A percentile compares a stretch with the other conserved stretches of the same genome.
Evolutionary conservation across 768 basidiomycete genomes (phyloP).

Genomic region (Leccinum variicolor): DNA sequence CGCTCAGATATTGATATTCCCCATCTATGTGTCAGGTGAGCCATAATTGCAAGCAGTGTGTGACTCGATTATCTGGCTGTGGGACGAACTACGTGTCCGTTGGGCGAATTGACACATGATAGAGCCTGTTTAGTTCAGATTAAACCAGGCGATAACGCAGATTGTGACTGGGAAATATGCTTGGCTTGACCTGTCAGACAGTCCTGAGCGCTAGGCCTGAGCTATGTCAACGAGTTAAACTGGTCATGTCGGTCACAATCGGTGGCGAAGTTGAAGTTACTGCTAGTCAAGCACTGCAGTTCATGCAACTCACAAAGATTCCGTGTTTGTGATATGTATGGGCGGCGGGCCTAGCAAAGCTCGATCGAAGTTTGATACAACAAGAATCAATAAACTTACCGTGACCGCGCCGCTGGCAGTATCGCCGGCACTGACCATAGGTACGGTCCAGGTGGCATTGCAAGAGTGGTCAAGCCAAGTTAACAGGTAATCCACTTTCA

Average conservation of each 20-base stretch:
- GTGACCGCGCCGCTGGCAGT: neutral
- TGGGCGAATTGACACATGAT: neutral
- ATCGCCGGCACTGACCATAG: neutral
- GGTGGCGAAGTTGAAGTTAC: no score
- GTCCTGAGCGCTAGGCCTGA: no score
- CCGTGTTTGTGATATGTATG: no score
- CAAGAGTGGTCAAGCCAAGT: no score
- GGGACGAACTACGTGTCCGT: neutral
- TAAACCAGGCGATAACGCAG: neutral
- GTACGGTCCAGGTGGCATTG: no score
- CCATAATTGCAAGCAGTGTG: neutral
- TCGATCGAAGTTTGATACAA: neutral
- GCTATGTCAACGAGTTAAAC: no score
- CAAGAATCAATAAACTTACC: neutral
- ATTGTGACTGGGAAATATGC: neutral
- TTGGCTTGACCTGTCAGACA: no score
- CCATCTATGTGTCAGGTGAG: neutral
- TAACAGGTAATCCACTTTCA: no score
- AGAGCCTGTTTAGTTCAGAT: neutral
- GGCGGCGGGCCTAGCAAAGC: neutral
- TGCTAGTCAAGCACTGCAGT: no score
- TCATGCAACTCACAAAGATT: no score
- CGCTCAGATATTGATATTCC: neutral
- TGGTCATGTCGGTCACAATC: no score
- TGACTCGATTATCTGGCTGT: neutral